Conservation (phyloP, 108 stramenopile genomes). For the Skeletonema menzelii region DNA sequence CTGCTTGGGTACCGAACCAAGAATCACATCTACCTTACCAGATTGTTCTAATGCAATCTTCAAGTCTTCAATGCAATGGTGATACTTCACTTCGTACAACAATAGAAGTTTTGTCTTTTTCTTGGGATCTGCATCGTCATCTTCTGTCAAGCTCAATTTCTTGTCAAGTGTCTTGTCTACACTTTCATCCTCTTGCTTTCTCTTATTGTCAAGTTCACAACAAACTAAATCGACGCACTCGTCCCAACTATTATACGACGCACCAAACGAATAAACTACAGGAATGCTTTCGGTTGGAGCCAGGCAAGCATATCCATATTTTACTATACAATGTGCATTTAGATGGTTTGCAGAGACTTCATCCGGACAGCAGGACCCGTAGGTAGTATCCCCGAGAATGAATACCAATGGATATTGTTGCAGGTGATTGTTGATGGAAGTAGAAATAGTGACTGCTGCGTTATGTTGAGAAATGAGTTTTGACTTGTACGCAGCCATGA, state of each 20-base stretch:
- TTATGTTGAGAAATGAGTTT: slow-evolving; percentile 10
- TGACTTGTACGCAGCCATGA: slow-evolving; percentile 31
- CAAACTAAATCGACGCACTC: slow-evolving; percentile 18
- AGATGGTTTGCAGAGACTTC: slow-evolving; percentile 93
- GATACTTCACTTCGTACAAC: slow-evolving; percentile 83
- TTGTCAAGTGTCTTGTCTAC: slow-evolving; percentile 1
- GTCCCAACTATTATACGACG: slow-evolving; percentile 13
- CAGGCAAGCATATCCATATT: slow-evolving; percentile 93
- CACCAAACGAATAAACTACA: slow-evolving; percentile 82
- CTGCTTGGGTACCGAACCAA: slow-evolving; percentile 33
- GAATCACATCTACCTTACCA: slow-evolving; percentile 20
- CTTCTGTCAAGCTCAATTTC: background rate
- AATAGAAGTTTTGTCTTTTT: slow-evolving; percentile 49
- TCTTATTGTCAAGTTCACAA: slow-evolving; percentile 5
- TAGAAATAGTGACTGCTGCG: background rate
- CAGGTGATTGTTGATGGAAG: slow-evolving; percentile 8
- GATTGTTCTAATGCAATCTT: slow-evolving; percentile 39
- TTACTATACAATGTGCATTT: slow-evolving; percentile 87
- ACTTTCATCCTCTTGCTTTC: slow-evolving; percentile 2
- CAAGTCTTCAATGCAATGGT: slow-evolving; percentile 68
- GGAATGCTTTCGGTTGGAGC: slow-evolving; percentile 54
- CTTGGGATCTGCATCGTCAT: background rate
- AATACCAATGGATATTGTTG: slow-evolving; percentile 71
- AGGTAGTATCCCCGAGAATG: slow-evolving; percentile 93
- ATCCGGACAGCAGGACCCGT: slow-evolving; percentile 92